Evolutionary conservation across 306 rosid species (phyloP), one percentile per base, ranked within the genome.

Genomic region (Pterocarpus macrocarpus): DNA sequence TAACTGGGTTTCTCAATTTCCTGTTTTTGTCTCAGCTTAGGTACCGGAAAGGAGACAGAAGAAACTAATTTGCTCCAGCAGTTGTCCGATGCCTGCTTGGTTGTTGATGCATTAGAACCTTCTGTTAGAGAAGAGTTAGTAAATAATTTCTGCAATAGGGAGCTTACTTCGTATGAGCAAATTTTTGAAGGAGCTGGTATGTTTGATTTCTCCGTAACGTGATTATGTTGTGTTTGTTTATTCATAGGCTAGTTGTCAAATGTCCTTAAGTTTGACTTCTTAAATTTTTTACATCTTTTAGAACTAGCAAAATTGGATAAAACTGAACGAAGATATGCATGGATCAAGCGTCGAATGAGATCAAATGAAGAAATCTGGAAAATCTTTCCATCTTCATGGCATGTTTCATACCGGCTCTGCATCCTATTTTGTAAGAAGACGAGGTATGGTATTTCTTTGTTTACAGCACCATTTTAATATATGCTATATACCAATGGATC

Each of bases 171-270:
- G 2, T 93, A 95, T 65, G 98, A 95, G 81, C 99, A 95, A 80
- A 95, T 95, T 81, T 95, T 95, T 90, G 99, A 95, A 88, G 99
- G 98, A 92, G 94, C 99, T 67, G 99, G 99, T 95, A 53, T 80
- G 93, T 86, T 78, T 64, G 10, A 57, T 79, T 76, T 78, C 64
- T 71, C 28, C 61, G 69, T 75, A 52, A 63, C 53, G 15, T 78
- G 76, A 64, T 39, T 65, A 32, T n/a, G 76, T 70, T 82, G 53
- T 81, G 69, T 68, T 76, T 75, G 52, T 65, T 67, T 34, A 77
- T 79, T 43, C 35, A 16, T 12, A 63, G 39, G 71, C 65, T 68
- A 80, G 17, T 55, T 65, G 36, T 64, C 58, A 63, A 69, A 55
- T 55, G 80, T 53, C 61, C 69, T 56, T 64, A 52, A 80, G 17